These are phyloP conservation scores for Fusarium scirpi DNA, from an alignment of 2,329 filamentous ascomycete species.

Conservation along the genomic window DNA sequence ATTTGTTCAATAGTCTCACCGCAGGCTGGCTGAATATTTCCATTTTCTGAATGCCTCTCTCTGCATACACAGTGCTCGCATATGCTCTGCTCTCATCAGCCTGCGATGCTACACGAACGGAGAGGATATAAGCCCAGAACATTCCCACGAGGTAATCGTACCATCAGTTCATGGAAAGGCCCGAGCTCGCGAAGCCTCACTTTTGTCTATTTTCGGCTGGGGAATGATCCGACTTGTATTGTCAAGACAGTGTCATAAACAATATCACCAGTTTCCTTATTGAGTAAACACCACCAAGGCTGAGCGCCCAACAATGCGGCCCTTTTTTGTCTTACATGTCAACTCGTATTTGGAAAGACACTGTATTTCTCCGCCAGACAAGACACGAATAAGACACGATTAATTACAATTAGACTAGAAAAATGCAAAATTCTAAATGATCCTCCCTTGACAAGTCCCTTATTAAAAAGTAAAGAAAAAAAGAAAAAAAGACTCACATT, in stretches of 20 bases:
- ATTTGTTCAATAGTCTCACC: conserved; percentile 19
- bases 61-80: conserved; percentile 26
- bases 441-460: conserved; percentile 6
- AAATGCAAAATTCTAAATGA: neutral
- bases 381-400: neutral
- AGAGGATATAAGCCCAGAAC: conserved; percentile 15
- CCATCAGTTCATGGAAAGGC: conserved; percentile 33
- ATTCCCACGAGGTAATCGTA: conserved; percentile 32
- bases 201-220: conserved; percentile 10
- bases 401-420: neutral
- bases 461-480: neutral
- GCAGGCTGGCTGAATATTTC: conserved; percentile 34
- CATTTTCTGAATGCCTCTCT: conserved; percentile 12
- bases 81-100: conserved; percentile 3
- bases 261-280: conserved; percentile 10
- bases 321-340: conserved; percentile 28
- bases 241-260: conserved; percentile 20
- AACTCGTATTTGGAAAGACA: conserved; percentile 14
- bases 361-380: neutral
- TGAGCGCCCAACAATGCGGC: conserved; percentile 18
- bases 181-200: conserved; percentile 36
- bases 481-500: conserved; percentile 20
- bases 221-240: neutral
- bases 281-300: conserved; percentile 17
- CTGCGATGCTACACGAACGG: neutral